Evolutionary conservation across 106 monocot genomes (phyloP).

Genomic region (Vanilla planifolia): DNA sequence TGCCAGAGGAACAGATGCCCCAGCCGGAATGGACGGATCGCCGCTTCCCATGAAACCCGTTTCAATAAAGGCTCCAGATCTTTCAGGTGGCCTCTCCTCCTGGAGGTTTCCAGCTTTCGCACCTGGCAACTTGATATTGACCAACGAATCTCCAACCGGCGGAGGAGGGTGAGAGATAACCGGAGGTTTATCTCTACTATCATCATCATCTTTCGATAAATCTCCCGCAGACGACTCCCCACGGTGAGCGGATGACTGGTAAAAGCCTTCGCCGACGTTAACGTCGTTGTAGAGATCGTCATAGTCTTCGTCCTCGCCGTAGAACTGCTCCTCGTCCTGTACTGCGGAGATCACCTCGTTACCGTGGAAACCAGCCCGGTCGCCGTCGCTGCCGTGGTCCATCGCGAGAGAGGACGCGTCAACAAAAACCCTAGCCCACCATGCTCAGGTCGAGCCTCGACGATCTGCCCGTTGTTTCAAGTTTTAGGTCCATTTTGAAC

Average conservation of each 20-base stretch:
- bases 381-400: slow-evolving; percentile 8
- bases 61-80: background rate
- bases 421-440: too few species aligned
- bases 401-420: background rate
- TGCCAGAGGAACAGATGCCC: slow-evolving; percentile 6
- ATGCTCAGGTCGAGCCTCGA: too few species aligned
- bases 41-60: slow-evolving; percentile 5
- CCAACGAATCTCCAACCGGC: background rate
- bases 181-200: slow-evolving; percentile 4
- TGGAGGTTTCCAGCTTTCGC: slow-evolving; percentile 5
- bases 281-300: slow-evolving; percentile 96
- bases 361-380: background rate
- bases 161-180: slow-evolving; percentile 11
- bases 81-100: slow-evolving; percentile 2
- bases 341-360: slow-evolving; percentile 73
- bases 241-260: slow-evolving; percentile 21
- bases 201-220: slow-evolving; percentile 4
- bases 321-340: slow-evolving; percentile 67
- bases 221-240: background rate
- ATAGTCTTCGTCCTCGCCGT: slow-evolving; percentile 75
- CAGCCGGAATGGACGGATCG: slow-evolving; percentile 3
- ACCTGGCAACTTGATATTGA: slow-evolving; percentile 24
- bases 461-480: too few species aligned
- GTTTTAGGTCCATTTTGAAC: too few species aligned
- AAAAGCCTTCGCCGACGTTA: slow-evolving; percentile 79